These are phyloP conservation scores for Heliamphora pulchella DNA, from an alignment of 179 eudicot species.

Conservation along the genomic window DNA sequence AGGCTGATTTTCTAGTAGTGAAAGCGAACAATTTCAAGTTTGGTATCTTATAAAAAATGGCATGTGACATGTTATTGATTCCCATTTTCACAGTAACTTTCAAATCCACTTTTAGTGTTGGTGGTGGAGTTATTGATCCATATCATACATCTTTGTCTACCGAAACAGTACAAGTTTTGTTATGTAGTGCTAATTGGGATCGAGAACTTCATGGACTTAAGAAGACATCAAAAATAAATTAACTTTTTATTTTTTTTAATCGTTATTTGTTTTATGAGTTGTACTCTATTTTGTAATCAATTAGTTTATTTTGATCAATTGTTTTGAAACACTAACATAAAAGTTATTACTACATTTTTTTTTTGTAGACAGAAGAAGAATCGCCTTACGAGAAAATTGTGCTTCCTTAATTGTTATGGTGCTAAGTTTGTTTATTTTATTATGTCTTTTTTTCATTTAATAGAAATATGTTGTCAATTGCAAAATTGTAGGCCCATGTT, in stretches of 20 bases:
- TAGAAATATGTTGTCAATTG: no score
- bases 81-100: constrained; percentile 34
- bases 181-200: constrained; percentile 43
- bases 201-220: constrained; percentile 9
- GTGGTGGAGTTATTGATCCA: constrained; percentile 42
- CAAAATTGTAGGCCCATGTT: no score
- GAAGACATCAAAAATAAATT: background rate
- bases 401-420: background rate
- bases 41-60: constrained; percentile 44
- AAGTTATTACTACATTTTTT: no score
- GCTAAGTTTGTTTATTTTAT: no score
- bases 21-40: constrained; percentile 21
- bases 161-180: constrained; percentile 41
- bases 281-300: background rate
- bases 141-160: constrained; percentile 36
- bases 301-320: background rate
- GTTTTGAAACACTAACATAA: no score
- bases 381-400: background rate
- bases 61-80: constrained; percentile 36
- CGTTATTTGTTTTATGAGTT: background rate
- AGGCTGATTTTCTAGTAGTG: no score
- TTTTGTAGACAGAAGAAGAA: background rate
- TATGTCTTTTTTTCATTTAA: no score
- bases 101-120: constrained; percentile 33
- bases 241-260: background rate